Base-by-base conservation (phyloP, 345 rosid species). In the Eucalyptus regnans region DNA sequence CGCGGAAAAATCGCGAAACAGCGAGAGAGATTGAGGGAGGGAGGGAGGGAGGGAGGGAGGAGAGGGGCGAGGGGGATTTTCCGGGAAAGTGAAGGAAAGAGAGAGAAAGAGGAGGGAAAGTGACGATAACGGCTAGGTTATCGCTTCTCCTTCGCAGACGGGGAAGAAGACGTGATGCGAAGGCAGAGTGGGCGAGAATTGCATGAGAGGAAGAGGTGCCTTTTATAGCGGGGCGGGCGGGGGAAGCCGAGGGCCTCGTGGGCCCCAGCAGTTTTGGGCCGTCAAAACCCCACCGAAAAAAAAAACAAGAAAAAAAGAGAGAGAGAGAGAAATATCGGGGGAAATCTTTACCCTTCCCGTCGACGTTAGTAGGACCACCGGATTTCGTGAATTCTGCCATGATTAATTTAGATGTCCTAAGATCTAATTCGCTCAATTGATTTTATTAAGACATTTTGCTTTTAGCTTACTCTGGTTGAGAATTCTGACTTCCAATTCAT, bases 181-280 rank as follows among this genome's bases (percentile, higher is more conserved):
- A 60, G 86, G 71, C 23, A 8, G 88, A 51, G 31, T 60, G 44
- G 62, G 98, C 96, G 98, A 95, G 98, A 93, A 85, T 89, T 94
- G 94, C 93, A 89, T 92, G 96, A 86, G 86, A 5, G 89, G 89
- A 27, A 88, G 86, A 31, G 93, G 23, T 4, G 20, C 44, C 3
- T 94, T 96, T 90, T 95, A 97, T 96, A 96, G 92, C 68, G 68
- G 31, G n/a, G n/a, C 1, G n/a, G 86, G 6, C 86, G 48, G 27
- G n/a, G 86, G 54, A 51, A 51, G 37, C 20, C 16, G 46, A n/a
- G 13, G 88, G 79, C 23, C 31, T 54, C 6, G 13, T 80, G 76
- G 81, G 91, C 94, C 91, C 90, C 93, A 80, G 3, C 46, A 11
- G 1, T 9, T 43, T 86, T 44, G 86, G 91, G 87, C 92, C 90